Evolutionary conservation across 305 asterid genomes (phyloP).

Genomic region (Solanum hybrid): DNA sequence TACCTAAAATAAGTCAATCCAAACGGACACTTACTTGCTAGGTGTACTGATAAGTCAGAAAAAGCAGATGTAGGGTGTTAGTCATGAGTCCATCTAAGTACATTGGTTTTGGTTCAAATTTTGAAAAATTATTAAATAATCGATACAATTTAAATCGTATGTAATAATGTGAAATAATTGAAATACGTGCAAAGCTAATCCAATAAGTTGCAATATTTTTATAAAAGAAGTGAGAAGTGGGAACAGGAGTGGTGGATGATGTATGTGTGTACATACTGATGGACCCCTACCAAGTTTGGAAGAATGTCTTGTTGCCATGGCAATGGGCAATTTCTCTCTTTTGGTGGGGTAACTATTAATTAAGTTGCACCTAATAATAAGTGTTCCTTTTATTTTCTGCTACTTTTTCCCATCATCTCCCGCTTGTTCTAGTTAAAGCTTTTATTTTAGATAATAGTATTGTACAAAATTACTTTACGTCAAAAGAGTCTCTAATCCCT

Average conservation of each 20-base stretch:
- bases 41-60: neutral
- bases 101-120: neutral
- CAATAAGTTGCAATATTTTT: neutral
- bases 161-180: neutral
- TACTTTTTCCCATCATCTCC: neutral
- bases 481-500: neutral
- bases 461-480: neutral
- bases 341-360: neutral
- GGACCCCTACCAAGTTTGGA: slow-evolving; percentile 23
- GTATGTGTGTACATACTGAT: slow-evolving; percentile 23
- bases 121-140: too few relatives aligned
- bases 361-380: neutral
- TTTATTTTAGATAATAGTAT: neutral
- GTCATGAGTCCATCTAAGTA: neutral
- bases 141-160: neutral
- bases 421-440: neutral
- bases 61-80: neutral
- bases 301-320: neutral
- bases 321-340: slow-evolving; percentile 1
- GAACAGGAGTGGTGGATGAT: slow-evolving; percentile 21
- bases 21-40: neutral
- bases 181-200: neutral
- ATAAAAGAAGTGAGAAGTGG: neutral
- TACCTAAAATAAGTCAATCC: too few relatives aligned
- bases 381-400: neutral